Evolutionary conservation across 208 protist species (phyloP).

Genomic region (Leishmania martiniquensis): DNA sequence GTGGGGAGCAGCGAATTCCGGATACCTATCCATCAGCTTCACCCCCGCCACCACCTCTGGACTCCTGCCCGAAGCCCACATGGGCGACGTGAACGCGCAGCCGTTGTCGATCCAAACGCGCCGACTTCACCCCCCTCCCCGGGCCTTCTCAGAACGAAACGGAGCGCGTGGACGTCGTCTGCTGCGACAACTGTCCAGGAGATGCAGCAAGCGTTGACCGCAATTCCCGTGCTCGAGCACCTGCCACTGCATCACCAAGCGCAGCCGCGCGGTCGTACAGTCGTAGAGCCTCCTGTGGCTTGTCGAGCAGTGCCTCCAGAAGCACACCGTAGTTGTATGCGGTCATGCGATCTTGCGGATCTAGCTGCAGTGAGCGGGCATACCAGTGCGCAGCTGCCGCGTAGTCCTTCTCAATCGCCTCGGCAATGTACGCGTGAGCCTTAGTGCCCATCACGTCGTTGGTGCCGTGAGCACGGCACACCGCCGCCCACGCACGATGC

Average conservation of each 20-base stretch:
- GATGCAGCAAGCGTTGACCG: slow-evolving; percentile 11
- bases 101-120: not conserved
- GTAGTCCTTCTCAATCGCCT: slow-evolving; percentile 82
- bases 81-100: not conserved
- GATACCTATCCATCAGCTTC: not conserved
- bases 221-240: slow-evolving; percentile 56
- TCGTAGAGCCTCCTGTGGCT: slow-evolving; percentile 44
- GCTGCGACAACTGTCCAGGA: not conserved
- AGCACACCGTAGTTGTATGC: slow-evolving; percentile 86
- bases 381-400: slow-evolving; percentile 59
- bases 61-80: not conserved
- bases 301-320: slow-evolving; percentile 64
- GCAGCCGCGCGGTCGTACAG: slow-evolving; percentile 61
- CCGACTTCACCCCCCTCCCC: not conserved
- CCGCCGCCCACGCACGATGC: slow-evolving; percentile 49
- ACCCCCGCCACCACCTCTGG: not conserved
- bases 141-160: not conserved
- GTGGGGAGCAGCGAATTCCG: not conserved
- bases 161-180: not conserved
- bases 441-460: slow-evolving; percentile 56
- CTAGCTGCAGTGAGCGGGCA: slow-evolving; percentile 49
- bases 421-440: slow-evolving; percentile 64
- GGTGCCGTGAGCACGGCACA: slow-evolving; percentile 33
- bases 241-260: slow-evolving; percentile 58
- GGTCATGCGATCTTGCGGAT: slow-evolving; percentile 77